phyloP scores from a whole-genome alignment of 306 rosid genomes.

The Quercus engelmannii region DNA sequence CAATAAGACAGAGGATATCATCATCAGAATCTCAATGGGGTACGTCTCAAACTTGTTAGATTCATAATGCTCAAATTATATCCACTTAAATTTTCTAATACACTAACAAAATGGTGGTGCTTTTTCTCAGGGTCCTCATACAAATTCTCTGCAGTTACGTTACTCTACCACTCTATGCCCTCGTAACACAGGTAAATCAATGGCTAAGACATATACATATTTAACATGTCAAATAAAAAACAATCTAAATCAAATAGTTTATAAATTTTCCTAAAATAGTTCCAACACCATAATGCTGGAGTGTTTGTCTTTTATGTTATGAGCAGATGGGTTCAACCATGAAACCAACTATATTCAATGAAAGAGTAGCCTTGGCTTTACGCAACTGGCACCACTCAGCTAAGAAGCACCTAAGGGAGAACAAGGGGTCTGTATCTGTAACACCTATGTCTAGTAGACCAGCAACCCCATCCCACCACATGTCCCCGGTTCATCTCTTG shows the following conservation, averaged over 20 bases:
- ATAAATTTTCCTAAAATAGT: not conserved
- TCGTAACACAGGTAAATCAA: slow-evolving; percentile 73
- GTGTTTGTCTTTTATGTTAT: not conserved
- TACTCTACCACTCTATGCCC: slow-evolving; percentile 85
- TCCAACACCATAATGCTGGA: not conserved
- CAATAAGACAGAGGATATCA: slow-evolving; percentile 44
- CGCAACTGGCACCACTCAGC: slow-evolving; percentile 77
- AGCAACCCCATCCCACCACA: slow-evolving; percentile 40
- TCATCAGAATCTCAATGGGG: slow-evolving; percentile 88
- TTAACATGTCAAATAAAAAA: too few relatives aligned
- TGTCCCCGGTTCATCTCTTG: slow-evolving; percentile 62
- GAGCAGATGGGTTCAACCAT: slow-evolving; percentile 79
- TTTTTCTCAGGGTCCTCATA: slow-evolving; percentile 48
- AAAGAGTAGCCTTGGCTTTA: slow-evolving; percentile 62
- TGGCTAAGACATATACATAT: too few relatives aligned
- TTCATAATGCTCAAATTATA: not conserved
- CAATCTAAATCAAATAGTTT: too few relatives aligned
- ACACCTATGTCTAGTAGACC: slow-evolving; percentile 57
- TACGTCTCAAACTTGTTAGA: slow-evolving; percentile 12
- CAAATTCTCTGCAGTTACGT: slow-evolving; percentile 91
- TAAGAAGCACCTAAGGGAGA: slow-evolving; percentile 51
- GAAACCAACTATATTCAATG: slow-evolving; percentile 84
- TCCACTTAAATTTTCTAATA: not conserved
- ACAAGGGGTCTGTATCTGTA: slow-evolving; percentile 23
- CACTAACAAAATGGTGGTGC: not conserved